These are phyloP conservation scores for Ormosia semicastrata DNA, from an alignment of 306 rosid species.

Conservation along the genomic window DNA sequence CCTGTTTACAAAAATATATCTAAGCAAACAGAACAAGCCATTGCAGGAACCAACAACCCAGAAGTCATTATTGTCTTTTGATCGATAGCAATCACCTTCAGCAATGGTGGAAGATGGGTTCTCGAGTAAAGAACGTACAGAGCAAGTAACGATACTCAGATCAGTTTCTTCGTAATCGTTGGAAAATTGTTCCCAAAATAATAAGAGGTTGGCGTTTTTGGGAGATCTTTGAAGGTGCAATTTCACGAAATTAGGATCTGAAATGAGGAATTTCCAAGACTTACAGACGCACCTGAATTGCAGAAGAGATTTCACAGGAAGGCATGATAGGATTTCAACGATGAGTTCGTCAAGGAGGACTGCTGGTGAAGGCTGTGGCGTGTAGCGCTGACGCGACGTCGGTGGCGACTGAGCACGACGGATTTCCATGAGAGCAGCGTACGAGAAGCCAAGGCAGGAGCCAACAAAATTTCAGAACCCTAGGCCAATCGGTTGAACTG, in stretches of 20 bases:
- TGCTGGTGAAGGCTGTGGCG: no score
- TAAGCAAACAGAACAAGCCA: neutral
- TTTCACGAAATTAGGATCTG: neutral
- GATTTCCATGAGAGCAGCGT: no score
- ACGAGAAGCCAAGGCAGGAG: no score
- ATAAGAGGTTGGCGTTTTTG: no score
- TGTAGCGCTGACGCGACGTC: no score
- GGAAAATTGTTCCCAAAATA: no score
- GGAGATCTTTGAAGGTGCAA: neutral
- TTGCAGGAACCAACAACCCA: neutral
- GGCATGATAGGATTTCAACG: neutral
- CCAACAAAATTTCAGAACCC: no score
- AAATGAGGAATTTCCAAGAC: neutral
- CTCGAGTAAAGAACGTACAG: neutral
- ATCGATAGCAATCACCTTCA: neutral
- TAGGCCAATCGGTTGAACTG: no score
- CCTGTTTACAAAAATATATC: accelerated
- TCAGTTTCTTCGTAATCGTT: no score
- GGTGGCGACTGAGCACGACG: no score
- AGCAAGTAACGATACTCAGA: no score
- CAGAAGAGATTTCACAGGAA: neutral
- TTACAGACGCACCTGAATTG: neutral
- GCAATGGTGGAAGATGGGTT: neutral
- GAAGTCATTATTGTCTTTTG: no score
- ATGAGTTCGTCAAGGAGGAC: neutral